These are phyloP conservation scores for Purpureocillium lavendulum DNA, from an alignment of 2,329 filamentous ascomycete genomes.

Conservation along the genomic window DNA sequence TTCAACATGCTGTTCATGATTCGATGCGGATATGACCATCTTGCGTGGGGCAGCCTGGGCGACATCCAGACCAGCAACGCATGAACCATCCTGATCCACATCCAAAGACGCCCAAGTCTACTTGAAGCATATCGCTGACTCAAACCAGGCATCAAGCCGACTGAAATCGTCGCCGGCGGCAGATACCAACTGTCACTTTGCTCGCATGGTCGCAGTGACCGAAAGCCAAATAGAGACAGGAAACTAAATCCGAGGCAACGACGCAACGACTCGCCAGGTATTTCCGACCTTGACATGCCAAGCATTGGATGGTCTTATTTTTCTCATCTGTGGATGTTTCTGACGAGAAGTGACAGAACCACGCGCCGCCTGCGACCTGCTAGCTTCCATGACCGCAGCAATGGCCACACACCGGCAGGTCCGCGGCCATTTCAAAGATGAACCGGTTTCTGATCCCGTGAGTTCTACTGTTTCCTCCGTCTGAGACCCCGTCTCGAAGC, in stretches of 20 bases:
- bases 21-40: neutral
- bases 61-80: neutral
- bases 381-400: slow-evolving; percentile 8
- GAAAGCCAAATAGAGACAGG: too few relatives aligned
- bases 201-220: too few relatives aligned
- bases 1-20: neutral
- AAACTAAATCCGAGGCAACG: too few relatives aligned
- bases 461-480: slow-evolving; percentile 5
- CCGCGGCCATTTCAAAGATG: slow-evolving; percentile 12
- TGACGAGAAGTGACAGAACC: neutral
- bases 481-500: neutral
- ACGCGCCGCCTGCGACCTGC: neutral
- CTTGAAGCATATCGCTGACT: neutral
- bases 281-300: too few relatives aligned
- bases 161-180: neutral
- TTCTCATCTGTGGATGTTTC: too few relatives aligned
- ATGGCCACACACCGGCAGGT: slow-evolving; percentile 12
- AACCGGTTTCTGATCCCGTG: slow-evolving; percentile 8
- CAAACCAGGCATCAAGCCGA: neutral
- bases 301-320: too few relatives aligned
- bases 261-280: too few relatives aligned
- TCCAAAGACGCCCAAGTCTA: neutral
- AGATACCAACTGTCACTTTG: too few relatives aligned
- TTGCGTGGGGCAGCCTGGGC: neutral
- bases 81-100: neutral